Evolutionary conservation across 805 yeast species (phyloP), one percentile per base, ranked within the genome.

Genomic region (Spathaspora boniae): DNA sequence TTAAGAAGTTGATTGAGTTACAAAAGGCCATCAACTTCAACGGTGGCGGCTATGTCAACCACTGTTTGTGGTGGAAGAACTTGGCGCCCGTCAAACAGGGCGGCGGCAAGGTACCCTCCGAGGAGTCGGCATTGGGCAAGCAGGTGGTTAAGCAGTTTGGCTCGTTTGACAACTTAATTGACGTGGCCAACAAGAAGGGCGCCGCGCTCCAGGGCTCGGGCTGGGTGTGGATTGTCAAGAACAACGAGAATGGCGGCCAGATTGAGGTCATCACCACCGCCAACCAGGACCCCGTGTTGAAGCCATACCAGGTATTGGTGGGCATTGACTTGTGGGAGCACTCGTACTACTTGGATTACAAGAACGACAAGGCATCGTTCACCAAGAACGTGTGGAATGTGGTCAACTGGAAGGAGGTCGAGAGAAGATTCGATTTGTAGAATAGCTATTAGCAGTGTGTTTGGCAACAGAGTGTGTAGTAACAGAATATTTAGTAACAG

Each of bases 61-160:
- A 71, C 44, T 60, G 68, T 34, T 56, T 70, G 41, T 71, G 71
- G 56, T 71, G 74, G 74, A 67, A 69, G 44, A 68, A 62, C 47
- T 61, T 71, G 52, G 64, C 74, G 6, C 76, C 77, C 14, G 56
- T 47, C 38, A 57, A 55, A 38, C 55, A 56, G 38, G 69, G 69
- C 31, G 77, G 77, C 15, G 97, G 96, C 55, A 70, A 71, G 52
- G 60, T 68, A 26, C 80, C 86, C 34, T 23, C 47, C 11, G 39
- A 72, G 29, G 72, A 75, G 29, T 50, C 63, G 4, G 65, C 58
- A 18, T 53, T 71, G 31, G 71, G 65, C 40, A 51, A 53, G 45
- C 56, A 54, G 40, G 65, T 71, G 30, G 46, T 37, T 16, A 54
- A 47, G 29, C 76, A 71, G 48, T 71, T 54, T 41, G 77, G 77